phyloP scores from a whole-genome alignment of 768 basidiomycete genomes.

The Collybiopsis luxurians region DNA sequence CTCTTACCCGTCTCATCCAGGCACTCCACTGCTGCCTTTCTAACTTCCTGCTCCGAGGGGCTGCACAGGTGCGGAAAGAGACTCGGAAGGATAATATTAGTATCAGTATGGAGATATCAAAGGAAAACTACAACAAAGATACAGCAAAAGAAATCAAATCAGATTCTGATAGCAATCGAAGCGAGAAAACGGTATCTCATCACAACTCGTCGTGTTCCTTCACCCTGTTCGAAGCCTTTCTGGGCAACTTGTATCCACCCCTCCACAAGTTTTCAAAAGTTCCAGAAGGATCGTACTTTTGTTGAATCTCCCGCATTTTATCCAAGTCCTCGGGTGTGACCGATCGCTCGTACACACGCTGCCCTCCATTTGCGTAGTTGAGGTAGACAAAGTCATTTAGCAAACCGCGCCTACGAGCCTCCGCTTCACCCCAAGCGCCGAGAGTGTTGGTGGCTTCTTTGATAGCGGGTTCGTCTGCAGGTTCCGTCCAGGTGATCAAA shows the following conservation, averaged over 20 bases:
- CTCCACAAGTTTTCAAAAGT: background rate
- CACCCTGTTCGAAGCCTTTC: too few species aligned
- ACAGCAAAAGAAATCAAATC: too few species aligned
- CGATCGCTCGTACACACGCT: background rate
- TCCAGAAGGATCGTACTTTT: background rate
- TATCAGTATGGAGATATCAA: too few species aligned
- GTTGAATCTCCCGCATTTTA: background rate
- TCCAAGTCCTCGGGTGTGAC: background rate
- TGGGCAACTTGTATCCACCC: constrained; percentile 7
- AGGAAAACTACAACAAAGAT: too few species aligned
- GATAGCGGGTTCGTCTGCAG: constrained; percentile 10
- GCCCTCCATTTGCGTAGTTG: constrained; percentile 1
- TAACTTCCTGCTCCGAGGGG: too few species aligned
- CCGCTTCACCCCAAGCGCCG: constrained; percentile 4
- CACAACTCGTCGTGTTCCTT: too few species aligned
- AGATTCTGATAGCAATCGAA: too few species aligned
- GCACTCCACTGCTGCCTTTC: too few species aligned
- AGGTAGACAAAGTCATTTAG: background rate
- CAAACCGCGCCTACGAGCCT: constrained; percentile 4
- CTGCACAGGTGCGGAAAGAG: too few species aligned
- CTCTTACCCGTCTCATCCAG: too few species aligned
- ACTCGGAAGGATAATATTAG: too few species aligned
- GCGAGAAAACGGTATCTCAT: too few species aligned
- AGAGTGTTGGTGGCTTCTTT: constrained; percentile 1
- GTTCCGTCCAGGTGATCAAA: constrained; percentile 8